Percentiles rank a stretch among this genome's conserved stretches.
Conservation (phyloP, 768 basidiomycete species). For the Lentinus brumalis region DNA sequence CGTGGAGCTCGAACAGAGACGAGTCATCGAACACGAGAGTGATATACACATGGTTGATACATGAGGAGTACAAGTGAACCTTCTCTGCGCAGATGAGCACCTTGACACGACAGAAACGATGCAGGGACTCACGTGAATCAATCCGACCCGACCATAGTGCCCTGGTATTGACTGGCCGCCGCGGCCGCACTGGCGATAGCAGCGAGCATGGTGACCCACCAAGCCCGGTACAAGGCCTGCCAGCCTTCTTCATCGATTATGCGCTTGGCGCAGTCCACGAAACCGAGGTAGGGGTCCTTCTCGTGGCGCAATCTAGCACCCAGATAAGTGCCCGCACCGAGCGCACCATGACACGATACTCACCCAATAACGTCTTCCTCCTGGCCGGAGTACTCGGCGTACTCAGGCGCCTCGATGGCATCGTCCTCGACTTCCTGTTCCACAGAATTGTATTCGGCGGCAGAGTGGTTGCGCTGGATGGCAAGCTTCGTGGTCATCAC, state of each 20-base stretch:
- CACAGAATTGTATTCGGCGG: constrained; percentile 72
- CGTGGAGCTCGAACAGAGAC: too few species aligned
- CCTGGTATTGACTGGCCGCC: constrained; percentile 22
- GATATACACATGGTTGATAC: not conserved
- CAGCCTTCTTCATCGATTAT: constrained; percentile 82
- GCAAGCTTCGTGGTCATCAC: constrained; percentile 78
- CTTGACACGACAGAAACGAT: not conserved
- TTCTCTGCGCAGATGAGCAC: not conserved
- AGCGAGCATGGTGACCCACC: constrained; percentile 80
- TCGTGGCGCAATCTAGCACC: constrained; percentile 65
- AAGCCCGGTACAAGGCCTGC: constrained; percentile 73
- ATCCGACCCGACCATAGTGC: not conserved
- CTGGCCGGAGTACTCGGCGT: constrained; percentile 66
- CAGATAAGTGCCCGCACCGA: not conserved
- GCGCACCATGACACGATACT: constrained; percentile 23
- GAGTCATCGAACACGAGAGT: too few species aligned
- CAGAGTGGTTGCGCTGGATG: constrained; percentile 83
- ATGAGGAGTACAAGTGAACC: not conserved
- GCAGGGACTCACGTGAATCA: not conserved
- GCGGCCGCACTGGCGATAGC: constrained; percentile 54
- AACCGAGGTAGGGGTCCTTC: constrained; percentile 75
- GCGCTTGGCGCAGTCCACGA: constrained; percentile 74
- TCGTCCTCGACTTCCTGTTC: constrained; percentile 74
- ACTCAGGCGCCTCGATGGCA: constrained; percentile 60
- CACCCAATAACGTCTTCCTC: constrained; percentile 89